Conservation (phyloP, 768 basidiomycete species). For the Leccinum obscurum region DNA sequence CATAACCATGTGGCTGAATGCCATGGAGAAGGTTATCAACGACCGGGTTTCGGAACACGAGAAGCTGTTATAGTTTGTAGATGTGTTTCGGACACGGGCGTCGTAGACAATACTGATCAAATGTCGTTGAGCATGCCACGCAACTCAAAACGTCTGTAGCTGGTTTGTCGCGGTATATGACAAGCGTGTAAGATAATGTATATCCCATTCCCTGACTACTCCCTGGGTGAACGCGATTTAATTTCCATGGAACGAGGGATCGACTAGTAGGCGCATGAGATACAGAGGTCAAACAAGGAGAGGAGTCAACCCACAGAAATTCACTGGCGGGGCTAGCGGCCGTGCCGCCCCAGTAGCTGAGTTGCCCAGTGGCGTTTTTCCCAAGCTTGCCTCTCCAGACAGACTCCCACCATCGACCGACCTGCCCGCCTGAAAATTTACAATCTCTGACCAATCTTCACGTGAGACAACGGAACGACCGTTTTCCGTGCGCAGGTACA, state of each 20-base stretch:
- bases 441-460: conserved; percentile 49
- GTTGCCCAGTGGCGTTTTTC: conserved; percentile 7
- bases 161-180: background rate
- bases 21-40: conserved; percentile 76
- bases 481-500: conserved; percentile 46
- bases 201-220: conserved; percentile 7
- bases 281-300: background rate
- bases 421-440: conserved; percentile 41
- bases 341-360: conserved; percentile 2
- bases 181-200: conserved; percentile 2
- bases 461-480: conserved; percentile 40
- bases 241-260: conserved; percentile 23
- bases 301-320: conserved; percentile 24
- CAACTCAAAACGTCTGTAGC: background rate
- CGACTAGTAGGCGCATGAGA: conserved; percentile 19
- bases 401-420: conserved; percentile 1
- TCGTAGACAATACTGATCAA: background rate
- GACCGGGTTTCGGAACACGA: conserved; percentile 56
- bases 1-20: conserved; percentile 78
- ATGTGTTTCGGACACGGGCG: background rate
- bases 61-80: conserved; percentile 37
- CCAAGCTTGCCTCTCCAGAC: background rate
- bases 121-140: background rate
- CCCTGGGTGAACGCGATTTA: conserved; percentile 1
- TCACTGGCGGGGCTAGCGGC: conserved; percentile 13